Evolutionary conservation across 2,329 filamentous ascomycete genomes (phyloP).

Genomic region (Lecanoromycetidae sp.): DNA sequence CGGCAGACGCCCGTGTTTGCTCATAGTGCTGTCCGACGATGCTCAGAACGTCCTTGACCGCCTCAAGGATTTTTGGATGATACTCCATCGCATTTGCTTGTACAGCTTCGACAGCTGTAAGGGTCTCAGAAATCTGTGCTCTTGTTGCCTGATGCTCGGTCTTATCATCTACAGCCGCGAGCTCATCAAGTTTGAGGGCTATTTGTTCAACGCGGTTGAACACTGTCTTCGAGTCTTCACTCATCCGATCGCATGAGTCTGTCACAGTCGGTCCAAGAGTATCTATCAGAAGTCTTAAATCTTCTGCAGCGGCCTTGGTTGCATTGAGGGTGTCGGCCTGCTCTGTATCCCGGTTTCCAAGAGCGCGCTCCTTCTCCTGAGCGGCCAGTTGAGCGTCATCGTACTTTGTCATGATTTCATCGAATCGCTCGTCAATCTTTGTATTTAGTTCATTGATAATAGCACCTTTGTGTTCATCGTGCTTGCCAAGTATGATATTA

Average conservation of each 20-base stretch:
- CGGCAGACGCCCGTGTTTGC: conserved; percentile 59
- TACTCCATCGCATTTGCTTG: conserved; percentile 70
- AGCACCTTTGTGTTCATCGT: conserved; percentile 45
- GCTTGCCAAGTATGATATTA: conserved; percentile 44
- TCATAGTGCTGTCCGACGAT: conserved; percentile 81
- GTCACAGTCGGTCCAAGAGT: conserved; percentile 70
- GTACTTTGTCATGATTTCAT: conserved; percentile 72
- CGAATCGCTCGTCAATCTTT: conserved; percentile 65
- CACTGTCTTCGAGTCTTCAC: conserved; percentile 75
- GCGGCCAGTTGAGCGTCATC: conserved; percentile 68
- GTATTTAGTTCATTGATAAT: conserved; percentile 42
- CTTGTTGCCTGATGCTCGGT: conserved; percentile 72
- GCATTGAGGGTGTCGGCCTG: conserved; percentile 61
- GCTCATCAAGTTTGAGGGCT: conserved; percentile 61
- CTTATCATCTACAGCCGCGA: conserved; percentile 47
- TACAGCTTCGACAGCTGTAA: conserved; percentile 60
- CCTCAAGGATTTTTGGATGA: conserved; percentile 77
- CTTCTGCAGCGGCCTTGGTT: conserved; percentile 72
- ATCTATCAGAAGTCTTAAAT: conserved; percentile 75
- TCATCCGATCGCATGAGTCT: conserved; percentile 74
- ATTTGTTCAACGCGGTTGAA: conserved; percentile 74
- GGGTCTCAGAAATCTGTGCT: conserved; percentile 64
- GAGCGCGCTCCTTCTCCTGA: conserved; percentile 60
- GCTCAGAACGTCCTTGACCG: conserved; percentile 72
- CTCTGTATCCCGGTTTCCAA: conserved; percentile 60